Percentiles rank a stretch among this genome's conserved stretches.
Conservation (phyloP, 495 filamentous ascomycete genomes). For the Penicillium pulvis region DNA sequence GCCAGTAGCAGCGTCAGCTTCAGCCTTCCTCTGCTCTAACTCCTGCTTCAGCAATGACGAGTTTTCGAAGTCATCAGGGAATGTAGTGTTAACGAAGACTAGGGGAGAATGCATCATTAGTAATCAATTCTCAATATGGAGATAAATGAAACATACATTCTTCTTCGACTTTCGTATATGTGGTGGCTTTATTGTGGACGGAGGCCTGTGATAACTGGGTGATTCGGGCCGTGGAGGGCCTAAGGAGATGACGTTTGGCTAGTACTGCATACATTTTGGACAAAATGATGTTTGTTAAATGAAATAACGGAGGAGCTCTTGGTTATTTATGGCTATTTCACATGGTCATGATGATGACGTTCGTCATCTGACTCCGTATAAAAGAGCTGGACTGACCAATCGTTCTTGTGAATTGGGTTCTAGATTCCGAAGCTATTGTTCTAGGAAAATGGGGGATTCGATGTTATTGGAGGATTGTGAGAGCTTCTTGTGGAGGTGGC, state of each 20-base stretch:
- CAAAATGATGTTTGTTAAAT: not conserved
- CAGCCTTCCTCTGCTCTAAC: too few species aligned
- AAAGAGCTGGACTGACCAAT: not conserved
- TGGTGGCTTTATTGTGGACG: slow-evolving; percentile 10
- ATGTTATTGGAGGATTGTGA: slow-evolving; percentile 3
- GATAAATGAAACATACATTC: slow-evolving; percentile 13
- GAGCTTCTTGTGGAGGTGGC: slow-evolving; percentile 18
- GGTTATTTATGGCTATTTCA: not conserved
- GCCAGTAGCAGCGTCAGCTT: slow-evolving; percentile 1
- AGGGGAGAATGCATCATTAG: not conserved
- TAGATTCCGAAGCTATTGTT: not conserved
- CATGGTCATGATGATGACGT: slow-evolving; percentile 7
- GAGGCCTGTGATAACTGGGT: slow-evolving; percentile 11
- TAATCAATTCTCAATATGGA: not conserved
- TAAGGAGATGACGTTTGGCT: slow-evolving; percentile 15
- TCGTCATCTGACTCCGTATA: slow-evolving; percentile 15
- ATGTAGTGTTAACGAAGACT: slow-evolving; percentile 21
- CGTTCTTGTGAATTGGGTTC: not conserved
- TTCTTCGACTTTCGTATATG: slow-evolving; percentile 13
- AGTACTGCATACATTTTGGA: slow-evolving; percentile 17
- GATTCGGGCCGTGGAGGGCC: slow-evolving; percentile 11
- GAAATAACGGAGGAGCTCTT: not conserved
- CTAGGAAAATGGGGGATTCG: not conserved
- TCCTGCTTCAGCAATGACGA: slow-evolving; percentile 6
- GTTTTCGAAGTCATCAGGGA: slow-evolving; percentile 23